Conservation (phyloP, 176 grass and related monocot genomes). For the Rhipidocladum racemiflorum region DNA sequence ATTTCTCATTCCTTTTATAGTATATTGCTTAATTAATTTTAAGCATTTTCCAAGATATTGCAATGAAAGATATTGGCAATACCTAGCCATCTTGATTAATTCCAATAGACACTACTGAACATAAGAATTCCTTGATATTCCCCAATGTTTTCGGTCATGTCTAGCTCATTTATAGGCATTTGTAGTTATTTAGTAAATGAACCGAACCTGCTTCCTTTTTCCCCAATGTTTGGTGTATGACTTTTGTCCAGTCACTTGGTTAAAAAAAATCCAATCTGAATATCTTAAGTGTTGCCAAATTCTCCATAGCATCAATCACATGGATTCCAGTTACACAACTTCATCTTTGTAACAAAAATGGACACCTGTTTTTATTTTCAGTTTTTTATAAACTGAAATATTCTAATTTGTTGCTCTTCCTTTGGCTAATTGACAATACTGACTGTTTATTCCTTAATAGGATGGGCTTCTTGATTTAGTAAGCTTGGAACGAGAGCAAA, state of each 20-base stretch:
- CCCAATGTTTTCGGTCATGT: too few species aligned
- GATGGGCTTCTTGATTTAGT: background rate
- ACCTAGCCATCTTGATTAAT: background rate
- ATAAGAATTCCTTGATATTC: background rate
- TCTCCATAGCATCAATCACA: background rate
- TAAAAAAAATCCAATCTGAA: background rate
- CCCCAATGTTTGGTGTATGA: too few species aligned
- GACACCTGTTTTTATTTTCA: background rate
- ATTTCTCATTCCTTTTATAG: slow-evolving; percentile 11
- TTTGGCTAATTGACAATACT: background rate
- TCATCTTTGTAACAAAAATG: background rate
- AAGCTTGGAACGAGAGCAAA: background rate
- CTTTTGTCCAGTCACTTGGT: background rate
- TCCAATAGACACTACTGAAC: background rate
- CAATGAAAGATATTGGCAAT: background rate
- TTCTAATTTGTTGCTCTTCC: background rate
- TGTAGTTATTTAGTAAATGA: too few species aligned
- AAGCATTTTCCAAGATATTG: slow-evolving; percentile 1
- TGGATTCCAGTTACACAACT: background rate
- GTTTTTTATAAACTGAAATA: background rate
- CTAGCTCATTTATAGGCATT: too few species aligned
- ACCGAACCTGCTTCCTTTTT: too few species aligned
- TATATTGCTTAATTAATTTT: background rate
- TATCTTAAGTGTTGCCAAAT: background rate
- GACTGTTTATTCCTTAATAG: background rate